Percentiles rank a stretch among this genome's conserved stretches.
These are phyloP conservation scores for Cladosporium phlei DNA, from an alignment of 2,329 filamentous ascomycete species.

Conservation along the genomic window DNA sequence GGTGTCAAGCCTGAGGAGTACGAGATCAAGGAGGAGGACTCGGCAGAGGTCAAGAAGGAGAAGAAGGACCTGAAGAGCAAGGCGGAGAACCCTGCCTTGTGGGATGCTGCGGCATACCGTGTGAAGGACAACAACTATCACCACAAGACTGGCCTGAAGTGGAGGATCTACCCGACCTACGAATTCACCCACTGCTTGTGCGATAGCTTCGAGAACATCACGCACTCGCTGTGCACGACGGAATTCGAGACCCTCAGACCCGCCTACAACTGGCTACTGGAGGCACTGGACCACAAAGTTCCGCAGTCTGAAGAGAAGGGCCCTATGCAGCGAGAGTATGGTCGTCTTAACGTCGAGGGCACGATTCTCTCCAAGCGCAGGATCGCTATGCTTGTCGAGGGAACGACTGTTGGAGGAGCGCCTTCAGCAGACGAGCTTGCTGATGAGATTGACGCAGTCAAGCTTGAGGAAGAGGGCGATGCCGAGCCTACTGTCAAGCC, in stretches of 20 bases:
- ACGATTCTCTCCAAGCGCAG: conserved; percentile 85
- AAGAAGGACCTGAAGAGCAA: conserved; percentile 31
- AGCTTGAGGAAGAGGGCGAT: conserved; percentile 40
- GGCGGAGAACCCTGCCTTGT: conserved; percentile 88
- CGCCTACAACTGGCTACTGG: conserved; percentile 88
- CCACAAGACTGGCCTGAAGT: conserved; percentile 73
- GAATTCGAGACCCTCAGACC: conserved; percentile 82
- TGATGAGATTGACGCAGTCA: conserved; percentile 34
- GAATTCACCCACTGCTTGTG: conserved; percentile 83
- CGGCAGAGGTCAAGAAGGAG: conserved; percentile 29
- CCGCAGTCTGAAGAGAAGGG: conserved; percentile 50
- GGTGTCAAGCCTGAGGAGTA: conserved; percentile 39
- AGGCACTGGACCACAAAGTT: conserved; percentile 74
- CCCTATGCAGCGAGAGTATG: conserved; percentile 86
- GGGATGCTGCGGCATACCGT: conserved; percentile 89
- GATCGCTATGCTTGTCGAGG: conserved; percentile 72
- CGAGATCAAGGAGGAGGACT: conserved; percentile 28
- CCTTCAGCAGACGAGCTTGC: conserved; percentile 22
- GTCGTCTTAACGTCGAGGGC: conserved; percentile 72
- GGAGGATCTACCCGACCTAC: conserved; percentile 94
- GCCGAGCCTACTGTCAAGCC: conserved; percentile 27
- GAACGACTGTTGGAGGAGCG: conserved; percentile 39
- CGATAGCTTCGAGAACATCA: conserved; percentile 88
- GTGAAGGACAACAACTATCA: conserved; percentile 70
- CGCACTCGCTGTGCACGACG: conserved; percentile 87